A percentile compares a stretch with the other conserved stretches of the same genome.
These are phyloP conservation scores for Linnemannia elongata DNA, from an alignment of 192 early-diverging fungal genomes.

Conservation along the genomic window DNA sequence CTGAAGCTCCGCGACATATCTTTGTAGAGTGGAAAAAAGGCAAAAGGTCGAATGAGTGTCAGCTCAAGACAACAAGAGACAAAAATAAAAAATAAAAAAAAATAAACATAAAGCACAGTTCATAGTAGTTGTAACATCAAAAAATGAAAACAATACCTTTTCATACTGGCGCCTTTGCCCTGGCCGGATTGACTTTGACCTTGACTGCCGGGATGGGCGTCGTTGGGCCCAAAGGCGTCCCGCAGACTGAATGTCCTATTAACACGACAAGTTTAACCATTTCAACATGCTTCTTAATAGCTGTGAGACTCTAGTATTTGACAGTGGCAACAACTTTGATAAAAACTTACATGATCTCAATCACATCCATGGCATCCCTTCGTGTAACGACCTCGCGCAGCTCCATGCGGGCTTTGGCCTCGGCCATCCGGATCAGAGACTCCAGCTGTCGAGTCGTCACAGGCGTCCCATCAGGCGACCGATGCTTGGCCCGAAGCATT, in stretches of 20 bases:
- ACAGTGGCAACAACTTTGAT: neutral
- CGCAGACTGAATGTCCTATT: slow-evolving; percentile 42
- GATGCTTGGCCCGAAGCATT: slow-evolving; percentile 73
- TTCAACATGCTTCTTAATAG: neutral
- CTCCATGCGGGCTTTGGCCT: slow-evolving; percentile 84
- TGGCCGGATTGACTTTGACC: slow-evolving; percentile 21
- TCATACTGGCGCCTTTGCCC: slow-evolving; percentile 32
- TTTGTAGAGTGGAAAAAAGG: slow-evolving; percentile 6
- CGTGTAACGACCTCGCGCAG: slow-evolving; percentile 79
- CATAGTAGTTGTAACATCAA: neutral
- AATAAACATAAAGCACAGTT: neutral
- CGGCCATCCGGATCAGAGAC: slow-evolving; percentile 80
- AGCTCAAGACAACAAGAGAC: neutral
- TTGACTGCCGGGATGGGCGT: neutral
- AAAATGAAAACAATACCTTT: slow-evolving; percentile 14
- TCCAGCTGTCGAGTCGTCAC: slow-evolving; percentile 90
- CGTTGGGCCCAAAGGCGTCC: slow-evolving; percentile 9
- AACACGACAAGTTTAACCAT: neutral
- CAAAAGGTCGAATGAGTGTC: neutral
- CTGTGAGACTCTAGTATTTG: neutral
- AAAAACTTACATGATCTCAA: slow-evolving; percentile 81
- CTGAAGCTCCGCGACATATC: slow-evolving; percentile 74
- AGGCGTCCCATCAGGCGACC: slow-evolving; percentile 74
- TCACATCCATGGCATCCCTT: slow-evolving; percentile 80
- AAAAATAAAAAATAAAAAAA: too few relatives aligned